phyloP scores from a whole-genome alignment of 2,329 filamentous ascomycete genomes.

The Penicillium digitatum region DNA sequence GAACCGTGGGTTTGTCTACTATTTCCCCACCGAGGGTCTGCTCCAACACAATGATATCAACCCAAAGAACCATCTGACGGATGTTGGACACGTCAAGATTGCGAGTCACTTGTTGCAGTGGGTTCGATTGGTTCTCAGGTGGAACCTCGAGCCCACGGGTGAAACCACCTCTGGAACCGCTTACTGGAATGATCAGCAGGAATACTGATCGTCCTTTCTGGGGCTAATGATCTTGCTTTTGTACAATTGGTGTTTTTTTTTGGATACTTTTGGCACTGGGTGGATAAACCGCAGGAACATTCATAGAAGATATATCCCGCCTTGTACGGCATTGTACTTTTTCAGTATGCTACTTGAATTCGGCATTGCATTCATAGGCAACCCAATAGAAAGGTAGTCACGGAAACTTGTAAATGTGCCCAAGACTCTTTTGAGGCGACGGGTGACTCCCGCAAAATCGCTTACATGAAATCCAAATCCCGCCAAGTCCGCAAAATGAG shows the following conservation, averaged over 20 bases:
- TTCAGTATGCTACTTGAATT: background rate
- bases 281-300: background rate
- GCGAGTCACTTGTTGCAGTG: conserved; percentile 59
- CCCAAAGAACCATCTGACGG: conserved; percentile 57
- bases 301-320: background rate
- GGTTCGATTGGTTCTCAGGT: conserved; percentile 54
- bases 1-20: conserved; percentile 52
- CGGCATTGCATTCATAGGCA: background rate
- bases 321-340: background rate
- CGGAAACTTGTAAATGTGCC: background rate
- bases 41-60: conserved; percentile 60
- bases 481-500: too few species aligned
- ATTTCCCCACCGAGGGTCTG: conserved; percentile 60
- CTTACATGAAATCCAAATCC: too few species aligned
- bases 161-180: conserved; percentile 51
- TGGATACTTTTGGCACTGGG: background rate
- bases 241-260: background rate
- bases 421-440: background rate
- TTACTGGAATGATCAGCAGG: conserved; percentile 52
- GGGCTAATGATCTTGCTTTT: background rate
- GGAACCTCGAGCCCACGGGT: conserved; percentile 54
- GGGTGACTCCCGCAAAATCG: too few species aligned
- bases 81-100: conserved; percentile 59
- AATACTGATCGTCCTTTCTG: conserved; percentile 33
- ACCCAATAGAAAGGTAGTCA: background rate